Conservation (phyloP, 768 basidiomycete genomes). For the Leccinum imitatum region DNA sequence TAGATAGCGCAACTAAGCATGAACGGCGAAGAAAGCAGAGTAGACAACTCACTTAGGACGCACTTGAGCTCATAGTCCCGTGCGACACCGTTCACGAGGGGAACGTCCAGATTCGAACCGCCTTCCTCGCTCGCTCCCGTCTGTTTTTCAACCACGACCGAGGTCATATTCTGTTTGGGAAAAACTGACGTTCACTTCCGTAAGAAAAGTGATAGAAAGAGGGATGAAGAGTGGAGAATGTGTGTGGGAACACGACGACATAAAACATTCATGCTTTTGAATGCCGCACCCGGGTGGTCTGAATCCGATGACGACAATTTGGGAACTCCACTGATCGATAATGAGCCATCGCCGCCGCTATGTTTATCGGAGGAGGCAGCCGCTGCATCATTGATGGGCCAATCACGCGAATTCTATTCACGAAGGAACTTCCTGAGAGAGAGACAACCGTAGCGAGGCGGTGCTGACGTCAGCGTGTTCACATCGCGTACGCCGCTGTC, state of each 20-base stretch:
- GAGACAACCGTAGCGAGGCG: too few relatives aligned
- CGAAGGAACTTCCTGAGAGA: background rate
- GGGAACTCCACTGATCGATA: constrained; percentile 1
- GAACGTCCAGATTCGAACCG: constrained; percentile 1
- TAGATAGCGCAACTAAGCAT: constrained; percentile 13
- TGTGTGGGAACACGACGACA: constrained; percentile 10
- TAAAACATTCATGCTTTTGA: constrained; percentile 10
- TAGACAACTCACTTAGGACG: constrained; percentile 25
- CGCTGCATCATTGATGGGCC: background rate
- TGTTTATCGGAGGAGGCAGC: background rate
- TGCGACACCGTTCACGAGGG: constrained; percentile 26
- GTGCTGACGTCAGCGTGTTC: too few relatives aligned
- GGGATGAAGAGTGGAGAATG: background rate
- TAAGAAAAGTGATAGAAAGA: background rate
- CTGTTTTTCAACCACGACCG: constrained; percentile 20
- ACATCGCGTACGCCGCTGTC: too few relatives aligned
- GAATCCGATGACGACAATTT: constrained; percentile 2
- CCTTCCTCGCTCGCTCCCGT: constrained; percentile 13
- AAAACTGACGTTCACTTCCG: background rate
- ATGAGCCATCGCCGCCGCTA: background rate
- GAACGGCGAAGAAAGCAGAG: background rate
- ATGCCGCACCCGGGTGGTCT: background rate
- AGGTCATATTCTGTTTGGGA: constrained; percentile 4
- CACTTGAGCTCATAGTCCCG: constrained; percentile 36
- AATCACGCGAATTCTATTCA: background rate